phyloP scores from a whole-genome alignment of 2,329 filamentous ascomycete species.

The Aspergillus tamarii region DNA sequence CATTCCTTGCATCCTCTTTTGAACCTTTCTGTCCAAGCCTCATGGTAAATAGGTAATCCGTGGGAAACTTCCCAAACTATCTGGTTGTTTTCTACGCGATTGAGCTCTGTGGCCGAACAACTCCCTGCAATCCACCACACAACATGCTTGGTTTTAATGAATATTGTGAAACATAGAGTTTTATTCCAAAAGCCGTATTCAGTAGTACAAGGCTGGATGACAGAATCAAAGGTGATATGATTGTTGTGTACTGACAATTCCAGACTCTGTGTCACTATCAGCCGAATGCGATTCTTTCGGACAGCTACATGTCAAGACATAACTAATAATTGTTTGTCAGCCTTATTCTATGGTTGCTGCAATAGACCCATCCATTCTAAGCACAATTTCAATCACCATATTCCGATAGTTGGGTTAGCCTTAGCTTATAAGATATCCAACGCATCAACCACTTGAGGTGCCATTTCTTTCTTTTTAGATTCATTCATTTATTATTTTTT shows the following conservation, averaged over 20 bases:
- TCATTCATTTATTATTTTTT: no score
- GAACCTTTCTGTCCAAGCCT: background rate
- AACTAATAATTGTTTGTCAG: background rate
- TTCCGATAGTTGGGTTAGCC: accelerated
- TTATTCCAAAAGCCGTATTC: background rate
- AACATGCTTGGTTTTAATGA: background rate
- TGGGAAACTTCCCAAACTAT: background rate
- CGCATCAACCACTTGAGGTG: background rate
- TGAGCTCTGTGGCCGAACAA: background rate
- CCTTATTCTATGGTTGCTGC: background rate
- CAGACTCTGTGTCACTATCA: background rate
- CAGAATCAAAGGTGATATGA: background rate
- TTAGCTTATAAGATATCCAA: background rate
- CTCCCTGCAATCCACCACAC: background rate
- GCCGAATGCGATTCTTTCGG: background rate
- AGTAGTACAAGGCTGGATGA: background rate
- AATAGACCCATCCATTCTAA: background rate
- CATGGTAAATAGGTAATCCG: background rate
- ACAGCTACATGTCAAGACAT: background rate
- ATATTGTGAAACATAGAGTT: background rate
- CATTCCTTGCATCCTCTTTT: no score
- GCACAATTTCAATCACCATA: background rate
- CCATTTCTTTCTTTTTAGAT: no score
- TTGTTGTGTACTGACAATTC: background rate
- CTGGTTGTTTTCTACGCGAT: background rate